Percentiles rank a stretch among this genome's conserved stretches.
These are phyloP conservation scores for Metarhizium brunneum DNA, from an alignment of 2,329 filamentous ascomycete species.

Conservation along the genomic window DNA sequence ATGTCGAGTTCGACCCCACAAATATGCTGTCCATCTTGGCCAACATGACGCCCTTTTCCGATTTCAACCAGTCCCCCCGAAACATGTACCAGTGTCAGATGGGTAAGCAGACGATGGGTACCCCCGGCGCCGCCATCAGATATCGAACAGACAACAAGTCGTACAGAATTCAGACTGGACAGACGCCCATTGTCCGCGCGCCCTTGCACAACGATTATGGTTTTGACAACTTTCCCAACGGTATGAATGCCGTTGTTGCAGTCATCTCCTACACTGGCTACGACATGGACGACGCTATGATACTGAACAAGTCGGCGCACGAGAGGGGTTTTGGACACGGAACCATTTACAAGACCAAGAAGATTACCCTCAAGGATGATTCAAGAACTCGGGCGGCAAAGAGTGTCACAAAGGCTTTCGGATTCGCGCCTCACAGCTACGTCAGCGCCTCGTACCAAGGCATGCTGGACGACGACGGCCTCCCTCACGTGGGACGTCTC, in stretches of 20 bases:
- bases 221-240: slow-evolving; percentile 96
- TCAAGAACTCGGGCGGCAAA: slow-evolving; percentile 56
- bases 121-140: slow-evolving; percentile 72
- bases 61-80: slow-evolving; percentile 96
- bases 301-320: slow-evolving; percentile 93
- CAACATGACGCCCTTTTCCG: slow-evolving; percentile 97
- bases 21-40: slow-evolving; percentile 96
- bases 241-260: slow-evolving; percentile 88
- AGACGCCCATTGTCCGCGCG: slow-evolving; percentile 86
- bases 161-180: slow-evolving; percentile 88
- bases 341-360: slow-evolving; percentile 96
- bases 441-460: slow-evolving; percentile 62
- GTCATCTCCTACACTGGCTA: slow-evolving; percentile 99
- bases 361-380: slow-evolving; percentile 77
- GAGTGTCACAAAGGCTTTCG: slow-evolving; percentile 74
- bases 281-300: slow-evolving; percentile 99
- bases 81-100: slow-evolving; percentile 99
- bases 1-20: slow-evolving; percentile 89
- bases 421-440: slow-evolving; percentile 72
- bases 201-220: slow-evolving; percentile 94
- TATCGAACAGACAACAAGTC: slow-evolving; percentile 96
- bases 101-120: slow-evolving; percentile 99
- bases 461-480: slow-evolving; percentile 76
- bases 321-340: slow-evolving; percentile 94
- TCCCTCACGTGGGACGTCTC: slow-evolving; percentile 71